Evolutionary conservation across 2,329 filamentous ascomycete species (phyloP), one percentile per base, ranked within the genome.

Genomic region (Aureobasidium lini): DNA sequence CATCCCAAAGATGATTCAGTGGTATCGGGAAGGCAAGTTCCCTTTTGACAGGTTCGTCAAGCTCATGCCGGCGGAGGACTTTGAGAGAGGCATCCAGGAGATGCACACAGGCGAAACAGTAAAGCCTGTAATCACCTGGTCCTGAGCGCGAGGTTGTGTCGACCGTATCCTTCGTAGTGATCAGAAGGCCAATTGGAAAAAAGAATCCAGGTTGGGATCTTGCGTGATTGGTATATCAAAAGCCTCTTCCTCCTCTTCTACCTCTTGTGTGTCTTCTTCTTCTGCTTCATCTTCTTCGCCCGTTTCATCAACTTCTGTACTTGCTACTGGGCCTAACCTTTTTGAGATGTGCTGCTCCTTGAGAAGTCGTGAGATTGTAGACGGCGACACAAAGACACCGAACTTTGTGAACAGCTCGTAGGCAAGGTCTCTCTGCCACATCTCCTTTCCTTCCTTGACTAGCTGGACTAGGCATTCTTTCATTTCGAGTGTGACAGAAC

Each of bases 1-100:
- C 61, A 69, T 80, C 4, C 78, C 79, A 0, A 68, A 75, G 65
- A 76, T 80, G 76, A 76, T 81, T 15, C 62, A 74, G 50, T 80
- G 77, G 78, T 77, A 77, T 59, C 66, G 71, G 13, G 70, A 77
- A 43, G 78, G 77, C 7, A 73, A 69, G 62, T 76, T 81, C 48
- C 78, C 78, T 0, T 69, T 79, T 46, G 72, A 80, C 29, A 74
- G 73, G 64, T 60, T 81, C 18, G 71, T 76, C 62, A 77, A 74
- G 65, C 71, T 72, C 10, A 77, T 79, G 67, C 64, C 71, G 52
- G 75, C 73, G 32, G 71, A 75, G 23, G 70, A 78, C 3, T 76
- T 73, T 49, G 64, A 72, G 50, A 68, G 66, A 60, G 76, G 72
- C 11, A 47, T 77, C 57, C 62, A 71, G n/a, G 75, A 77, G 62